Percentiles rank a stretch among this genome's conserved stretches.
Evolutionary conservation across 2,329 filamentous ascomycete species (phyloP).

Genomic region (Pseudogymnoascus sp.): DNA sequence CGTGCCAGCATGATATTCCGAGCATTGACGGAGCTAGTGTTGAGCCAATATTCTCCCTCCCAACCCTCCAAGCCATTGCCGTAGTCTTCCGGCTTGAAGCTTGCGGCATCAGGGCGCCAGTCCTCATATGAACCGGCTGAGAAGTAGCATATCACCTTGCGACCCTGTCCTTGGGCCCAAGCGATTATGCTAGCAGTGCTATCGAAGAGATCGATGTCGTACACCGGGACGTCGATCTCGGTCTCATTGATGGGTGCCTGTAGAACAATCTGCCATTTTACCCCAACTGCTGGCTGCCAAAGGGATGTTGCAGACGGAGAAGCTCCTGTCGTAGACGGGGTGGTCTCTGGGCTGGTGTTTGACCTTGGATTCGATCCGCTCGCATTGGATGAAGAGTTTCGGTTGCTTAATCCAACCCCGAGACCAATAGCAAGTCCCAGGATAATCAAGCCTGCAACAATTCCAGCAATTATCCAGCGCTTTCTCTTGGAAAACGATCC

Average conservation of each 20-base stretch:
- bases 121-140: conserved; percentile 62
- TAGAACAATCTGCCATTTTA: conserved; percentile 58
- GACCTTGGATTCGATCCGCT: not conserved
- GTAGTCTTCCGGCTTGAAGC: conserved; percentile 50
- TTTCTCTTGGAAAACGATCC: not conserved
- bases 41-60: conserved; percentile 61
- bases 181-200: conserved; percentile 40
- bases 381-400: not conserved
- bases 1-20: conserved; percentile 56
- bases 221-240: conserved; percentile 18
- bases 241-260: conserved; percentile 31
- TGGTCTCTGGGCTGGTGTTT: not conserved
- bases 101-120: conserved; percentile 48
- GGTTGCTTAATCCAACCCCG: not conserved
- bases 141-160: conserved; percentile 67
- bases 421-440: not conserved
- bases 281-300: conserved; percentile 48
- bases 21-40: conserved; percentile 51
- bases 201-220: conserved; percentile 53
- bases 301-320: conserved; percentile 20
- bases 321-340: not conserved
- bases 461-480: not conserved
- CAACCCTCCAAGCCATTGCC: conserved; percentile 56
- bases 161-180: conserved; percentile 41
- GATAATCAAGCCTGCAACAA: not conserved